phyloP scores from a whole-genome alignment of 2,329 filamentous ascomycete species.

The Scortechinia acanthostroma region DNA sequence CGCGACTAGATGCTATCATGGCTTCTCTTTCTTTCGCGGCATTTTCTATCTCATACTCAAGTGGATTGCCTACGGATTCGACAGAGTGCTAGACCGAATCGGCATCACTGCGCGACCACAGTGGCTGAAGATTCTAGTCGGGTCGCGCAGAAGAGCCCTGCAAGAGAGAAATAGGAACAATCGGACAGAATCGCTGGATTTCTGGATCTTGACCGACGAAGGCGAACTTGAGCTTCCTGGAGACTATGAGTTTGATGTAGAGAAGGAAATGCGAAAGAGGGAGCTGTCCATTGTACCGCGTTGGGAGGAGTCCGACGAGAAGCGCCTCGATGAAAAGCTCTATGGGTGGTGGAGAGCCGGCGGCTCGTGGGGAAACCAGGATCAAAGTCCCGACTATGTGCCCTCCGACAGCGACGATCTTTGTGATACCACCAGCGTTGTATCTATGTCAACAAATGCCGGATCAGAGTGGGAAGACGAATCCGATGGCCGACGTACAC shows the following conservation, averaged over 20 bases:
- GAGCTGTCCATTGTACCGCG: constrained; percentile 19
- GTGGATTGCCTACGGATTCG: constrained; percentile 43
- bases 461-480: constrained; percentile 32
- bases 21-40: constrained; percentile 67
- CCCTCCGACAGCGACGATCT: constrained; percentile 45
- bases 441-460: constrained; percentile 55
- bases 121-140: constrained; percentile 51
- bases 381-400: constrained; percentile 73
- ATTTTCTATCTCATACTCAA: constrained; percentile 62
- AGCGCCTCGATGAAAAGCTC: constrained; percentile 64
- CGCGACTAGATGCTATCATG: constrained; percentile 40
- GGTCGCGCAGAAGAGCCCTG: constrained; percentile 21
- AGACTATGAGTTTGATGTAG: constrained; percentile 69
- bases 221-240: constrained; percentile 46
- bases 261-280: constrained; percentile 63
- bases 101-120: constrained; percentile 55
- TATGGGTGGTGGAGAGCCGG: constrained; percentile 81
- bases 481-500: constrained; percentile 55
- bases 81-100: constrained; percentile 44
- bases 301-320: constrained; percentile 44
- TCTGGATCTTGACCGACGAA: constrained; percentile 42
- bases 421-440: constrained; percentile 72
- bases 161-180: constrained; percentile 6
- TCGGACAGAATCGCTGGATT: constrained; percentile 26
- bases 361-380: constrained; percentile 77